These are phyloP conservation scores for Kwoniella shivajii DNA, from an alignment of 1,284 basidiomycete genomes.

Conservation along the genomic window DNA sequence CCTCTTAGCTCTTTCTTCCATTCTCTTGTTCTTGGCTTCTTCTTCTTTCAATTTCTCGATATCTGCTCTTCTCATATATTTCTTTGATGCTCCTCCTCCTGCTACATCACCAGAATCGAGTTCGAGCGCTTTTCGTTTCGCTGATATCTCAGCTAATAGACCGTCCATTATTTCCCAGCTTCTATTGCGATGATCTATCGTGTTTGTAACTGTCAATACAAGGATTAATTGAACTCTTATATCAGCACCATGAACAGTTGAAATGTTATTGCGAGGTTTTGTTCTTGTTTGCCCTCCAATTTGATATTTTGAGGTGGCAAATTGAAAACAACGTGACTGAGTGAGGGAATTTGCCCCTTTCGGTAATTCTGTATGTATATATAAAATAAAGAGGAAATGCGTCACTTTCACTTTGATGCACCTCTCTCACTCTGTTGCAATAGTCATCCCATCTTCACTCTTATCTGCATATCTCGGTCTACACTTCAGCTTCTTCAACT, in stretches of 20 bases:
- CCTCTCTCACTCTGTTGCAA: no score
- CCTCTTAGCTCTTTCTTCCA: constrained; percentile 46
- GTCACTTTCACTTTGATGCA: no score
- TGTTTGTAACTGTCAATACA: no score
- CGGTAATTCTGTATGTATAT: constrained; percentile 5
- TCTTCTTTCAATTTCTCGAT: constrained; percentile 63
- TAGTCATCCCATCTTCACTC: no score
- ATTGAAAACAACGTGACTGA: background rate
- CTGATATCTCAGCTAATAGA: constrained; percentile 69
- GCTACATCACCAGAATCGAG: constrained; percentile 20
- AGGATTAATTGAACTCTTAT: background rate
- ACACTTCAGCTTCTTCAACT: no score
- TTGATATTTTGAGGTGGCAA: background rate
- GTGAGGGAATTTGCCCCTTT: background rate
- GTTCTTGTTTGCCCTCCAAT: no score
- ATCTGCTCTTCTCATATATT: constrained; percentile 86
- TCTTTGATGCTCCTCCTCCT: constrained; percentile 59
- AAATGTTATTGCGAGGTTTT: background rate
- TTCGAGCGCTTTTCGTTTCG: constrained; percentile 73
- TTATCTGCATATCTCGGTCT: no score
- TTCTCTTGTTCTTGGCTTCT: constrained; percentile 63
- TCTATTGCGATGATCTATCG: no score
- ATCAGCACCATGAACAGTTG: background rate
- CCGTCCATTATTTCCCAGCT: constrained; percentile 51
- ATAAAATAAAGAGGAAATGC: no score